Base-by-base conservation (phyloP, 441 rosid species). In the Adansonia rubrostipa region DNA sequence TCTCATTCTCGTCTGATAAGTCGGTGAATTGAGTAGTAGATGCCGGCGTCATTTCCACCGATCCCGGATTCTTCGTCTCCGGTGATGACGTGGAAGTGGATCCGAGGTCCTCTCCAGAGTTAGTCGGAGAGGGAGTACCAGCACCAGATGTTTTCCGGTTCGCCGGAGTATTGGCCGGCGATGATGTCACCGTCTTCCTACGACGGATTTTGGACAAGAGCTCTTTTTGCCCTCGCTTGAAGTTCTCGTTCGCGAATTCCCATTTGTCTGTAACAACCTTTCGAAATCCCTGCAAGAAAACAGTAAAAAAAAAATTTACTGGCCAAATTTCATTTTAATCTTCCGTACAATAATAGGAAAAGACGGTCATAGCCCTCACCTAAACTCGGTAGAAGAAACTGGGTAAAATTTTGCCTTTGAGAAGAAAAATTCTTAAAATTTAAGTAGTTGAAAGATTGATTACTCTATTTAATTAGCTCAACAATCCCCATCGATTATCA, bases 241-340 rank as follows among this genome's bases (percentile, higher is more conserved):
- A 95, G 82, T 90, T 79, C 40, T 95, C 97, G 86, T 95, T 95
- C 14, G 92, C 92, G 63, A 95, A 95, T 65, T 95, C 99, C 99
- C 99, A 93, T 87, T 95, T 93, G 74, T 95, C 99, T 20, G 96
- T 92, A 60, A 92, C 99, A 40, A 88, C 87, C 84, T 93, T 95
- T 15, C 94, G 86, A 61, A 95, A 95, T n/a, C 99, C 95, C 95
- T 91, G 78, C 3, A 54, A 63, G 33, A 47, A 11, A 44, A 33
- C 19, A 9, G 9, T 6, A 14, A 44, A 42, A n/a, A n/a, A n/a
- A n/a, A n/a, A n/a, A n/a, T n/a, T n/a, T n/a, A n/a, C n/a, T n/a
- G n/a, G n/a, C n/a, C n/a, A n/a, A n/a, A n/a, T n/a, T 10, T 69
- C 15, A 36, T 42, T 40, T 19, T 9, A 3, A 48, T 15, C 20